These are phyloP conservation scores for Lyophyllum semitale DNA, from an alignment of 768 basidiomycete genomes.

Conservation along the genomic window DNA sequence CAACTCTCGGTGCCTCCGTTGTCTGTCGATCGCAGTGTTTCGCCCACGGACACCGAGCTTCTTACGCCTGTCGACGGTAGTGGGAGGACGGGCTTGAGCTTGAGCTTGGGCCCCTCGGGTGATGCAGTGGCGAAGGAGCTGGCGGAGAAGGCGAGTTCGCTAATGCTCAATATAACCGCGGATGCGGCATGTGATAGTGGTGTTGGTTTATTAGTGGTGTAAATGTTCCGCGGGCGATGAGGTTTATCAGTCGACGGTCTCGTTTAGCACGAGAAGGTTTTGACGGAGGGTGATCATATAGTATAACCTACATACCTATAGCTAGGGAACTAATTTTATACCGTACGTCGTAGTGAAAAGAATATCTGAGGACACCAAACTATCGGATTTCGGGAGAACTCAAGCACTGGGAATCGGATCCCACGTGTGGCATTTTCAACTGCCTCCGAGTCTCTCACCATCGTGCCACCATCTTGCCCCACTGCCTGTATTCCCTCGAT, in stretches of 20 bases:
- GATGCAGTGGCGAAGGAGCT: slow-evolving; percentile 13
- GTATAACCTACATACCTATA: background rate
- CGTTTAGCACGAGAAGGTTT: background rate
- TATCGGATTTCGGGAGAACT: too few relatives aligned
- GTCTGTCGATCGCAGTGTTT: slow-evolving; percentile 20
- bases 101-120: slow-evolving; percentile 2
- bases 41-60: slow-evolving; percentile 28
- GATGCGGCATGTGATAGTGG: slow-evolving; percentile 21
- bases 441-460: too few relatives aligned
- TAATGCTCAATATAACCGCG: slow-evolving; percentile 15
- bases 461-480: too few relatives aligned
- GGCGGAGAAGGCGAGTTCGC: slow-evolving; percentile 10
- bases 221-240: background rate
- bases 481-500: too few relatives aligned
- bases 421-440: background rate
- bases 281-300: background rate
- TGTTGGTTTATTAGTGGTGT: slow-evolving; percentile 2
- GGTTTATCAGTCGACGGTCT: too few relatives aligned
- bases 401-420: too few relatives aligned
- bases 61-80: slow-evolving; percentile 31
- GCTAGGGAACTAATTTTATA: background rate
- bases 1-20: slow-evolving; percentile 26
- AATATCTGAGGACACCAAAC: too few relatives aligned
- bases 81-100: background rate
- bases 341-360: too few relatives aligned